Evolutionary conservation across 2,329 filamentous ascomycete genomes (phyloP).

Genomic region (Passalora sequoiae): DNA sequence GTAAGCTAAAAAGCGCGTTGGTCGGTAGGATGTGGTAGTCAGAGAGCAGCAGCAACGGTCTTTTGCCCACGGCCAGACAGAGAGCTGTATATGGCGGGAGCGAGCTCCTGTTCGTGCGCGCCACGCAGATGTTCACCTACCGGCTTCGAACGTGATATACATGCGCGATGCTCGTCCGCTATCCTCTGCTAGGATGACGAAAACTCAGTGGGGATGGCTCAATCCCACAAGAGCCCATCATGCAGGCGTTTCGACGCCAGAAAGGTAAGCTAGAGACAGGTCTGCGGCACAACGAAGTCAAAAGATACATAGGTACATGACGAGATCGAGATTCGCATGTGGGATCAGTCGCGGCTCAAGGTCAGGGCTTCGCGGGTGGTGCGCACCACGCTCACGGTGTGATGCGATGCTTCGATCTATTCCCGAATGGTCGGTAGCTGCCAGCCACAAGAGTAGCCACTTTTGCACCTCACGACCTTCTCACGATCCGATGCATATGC

Average conservation of each 20-base stretch:
- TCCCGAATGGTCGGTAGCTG: conserved; percentile 7
- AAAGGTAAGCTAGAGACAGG: conserved; percentile 18
- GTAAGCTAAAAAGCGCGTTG: too few species aligned
- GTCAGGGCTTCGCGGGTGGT: conserved; percentile 1
- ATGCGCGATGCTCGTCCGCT: conserved; percentile 13
- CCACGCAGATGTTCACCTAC: conserved; percentile 10
- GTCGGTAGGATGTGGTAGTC: too few species aligned
- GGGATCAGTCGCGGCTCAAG: conserved; percentile 18
- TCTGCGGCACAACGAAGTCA: conserved; percentile 18
- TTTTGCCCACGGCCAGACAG: too few species aligned
- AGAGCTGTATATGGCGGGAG: conserved; percentile 4
- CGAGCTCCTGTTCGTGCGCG: conserved; percentile 16
- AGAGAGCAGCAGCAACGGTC: too few species aligned
- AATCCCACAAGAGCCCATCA: conserved; percentile 19
- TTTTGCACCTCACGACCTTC: conserved; percentile 5
- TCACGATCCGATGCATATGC: conserved; percentile 7
- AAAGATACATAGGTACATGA: conserved; percentile 15
- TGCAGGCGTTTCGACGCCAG: conserved; percentile 16
- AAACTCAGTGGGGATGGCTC: conserved; percentile 17
- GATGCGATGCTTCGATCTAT: conserved; percentile 9
- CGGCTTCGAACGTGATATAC: conserved; percentile 16
- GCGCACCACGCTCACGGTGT: neutral
- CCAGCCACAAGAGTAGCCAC: conserved; percentile 8
- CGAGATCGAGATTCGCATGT: conserved; percentile 21
- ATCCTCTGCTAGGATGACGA: conserved; percentile 23